Evolutionary conservation across 2,329 filamentous ascomycete genomes (phyloP), one percentile per base, ranked within the genome.

Genomic region (Nemania sp.): DNA sequence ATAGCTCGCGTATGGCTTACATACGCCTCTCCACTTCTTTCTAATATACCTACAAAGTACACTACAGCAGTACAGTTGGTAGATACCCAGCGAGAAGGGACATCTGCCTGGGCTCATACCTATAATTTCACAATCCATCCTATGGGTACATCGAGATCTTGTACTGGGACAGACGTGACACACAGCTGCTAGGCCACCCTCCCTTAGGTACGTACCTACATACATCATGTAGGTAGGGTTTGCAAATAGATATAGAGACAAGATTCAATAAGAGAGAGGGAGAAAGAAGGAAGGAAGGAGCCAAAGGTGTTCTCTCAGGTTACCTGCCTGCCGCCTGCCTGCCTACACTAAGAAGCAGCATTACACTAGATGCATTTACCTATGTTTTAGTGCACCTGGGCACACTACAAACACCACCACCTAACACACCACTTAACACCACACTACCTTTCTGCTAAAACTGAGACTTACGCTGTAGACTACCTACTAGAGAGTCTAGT

Each of bases 101-200:
- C 54, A 32, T 8, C 32, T 60, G 55, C 64, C 60, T 67, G 63
- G 41, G 57, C 43, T 41, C 51, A 56, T n/a, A 45, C 15, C 41
- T 45, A 18, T 5, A 56, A 56, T 66, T 49, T 27, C 51, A 26
- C 43, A 45, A 13, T 56, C 52, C 52, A 7, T 56, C 52, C 52
- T 52, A 43, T 51, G 20, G 41, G 18, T n/a, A n/a, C 52, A 57
- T 66, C 64, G 58, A 66, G 64, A 66, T 61, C 63, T 51, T 32
- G 63, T 52, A 45, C 51, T 22, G 24, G 54, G 15, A 15, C 18
- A 51, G 35, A 43, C 62, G 62, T 59, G 55, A 64, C 56, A 54
- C 56, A 54, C 53, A 35, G 27, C 61, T 52, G 11, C 35, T 20
- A 57, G 38, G 22, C 54, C 41, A 45, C 41, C 41, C 41, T 45